These are phyloP conservation scores for Coemansia sp. DNA, from an alignment of 192 early-diverging fungal genomes.

Conservation along the genomic window DNA sequence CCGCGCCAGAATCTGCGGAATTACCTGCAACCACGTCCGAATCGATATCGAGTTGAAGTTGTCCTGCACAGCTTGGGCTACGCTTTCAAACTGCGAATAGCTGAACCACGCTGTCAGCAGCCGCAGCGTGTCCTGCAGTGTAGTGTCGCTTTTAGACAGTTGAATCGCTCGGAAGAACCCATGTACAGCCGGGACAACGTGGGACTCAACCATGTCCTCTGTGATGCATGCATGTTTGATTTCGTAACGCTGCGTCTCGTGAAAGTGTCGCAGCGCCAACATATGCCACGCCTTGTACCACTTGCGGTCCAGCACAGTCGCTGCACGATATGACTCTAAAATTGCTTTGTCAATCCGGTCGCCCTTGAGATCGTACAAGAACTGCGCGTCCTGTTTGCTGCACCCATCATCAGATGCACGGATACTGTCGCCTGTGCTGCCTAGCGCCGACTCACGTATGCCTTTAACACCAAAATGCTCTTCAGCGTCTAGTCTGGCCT, in stretches of 20 bases:
- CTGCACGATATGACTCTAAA: slow-evolving; percentile 78
- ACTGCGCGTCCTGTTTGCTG: slow-evolving; percentile 15
- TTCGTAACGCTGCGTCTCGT: slow-evolving; percentile 80
- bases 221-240: slow-evolving; percentile 62
- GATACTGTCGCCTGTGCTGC: neutral
- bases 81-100: slow-evolving; percentile 86
- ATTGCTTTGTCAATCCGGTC: slow-evolving; percentile 58
- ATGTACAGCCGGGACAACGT: slow-evolving; percentile 80
- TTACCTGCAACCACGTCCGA: slow-evolving; percentile 97
- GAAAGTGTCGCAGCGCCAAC: slow-evolving; percentile 87
- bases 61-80: slow-evolving; percentile 82
- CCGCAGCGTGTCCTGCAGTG: slow-evolving; percentile 94
- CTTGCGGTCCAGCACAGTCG: slow-evolving; percentile 85
- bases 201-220: slow-evolving; percentile 60
- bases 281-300: slow-evolving; percentile 99
- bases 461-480: neutral
- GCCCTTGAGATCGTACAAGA: slow-evolving; percentile 30
- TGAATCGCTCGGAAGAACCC: slow-evolving; percentile 95
- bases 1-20: slow-evolving; percentile 96
- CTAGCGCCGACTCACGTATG: neutral
- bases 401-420: slow-evolving; percentile 1
- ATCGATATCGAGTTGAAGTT: slow-evolving; percentile 85
- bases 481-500: slow-evolving; percentile 13
- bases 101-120: slow-evolving; percentile 96
- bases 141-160: slow-evolving; percentile 78